phyloP scores from a whole-genome alignment of 139 green algal species.

The Pseudopediastrum boryanum region DNA sequence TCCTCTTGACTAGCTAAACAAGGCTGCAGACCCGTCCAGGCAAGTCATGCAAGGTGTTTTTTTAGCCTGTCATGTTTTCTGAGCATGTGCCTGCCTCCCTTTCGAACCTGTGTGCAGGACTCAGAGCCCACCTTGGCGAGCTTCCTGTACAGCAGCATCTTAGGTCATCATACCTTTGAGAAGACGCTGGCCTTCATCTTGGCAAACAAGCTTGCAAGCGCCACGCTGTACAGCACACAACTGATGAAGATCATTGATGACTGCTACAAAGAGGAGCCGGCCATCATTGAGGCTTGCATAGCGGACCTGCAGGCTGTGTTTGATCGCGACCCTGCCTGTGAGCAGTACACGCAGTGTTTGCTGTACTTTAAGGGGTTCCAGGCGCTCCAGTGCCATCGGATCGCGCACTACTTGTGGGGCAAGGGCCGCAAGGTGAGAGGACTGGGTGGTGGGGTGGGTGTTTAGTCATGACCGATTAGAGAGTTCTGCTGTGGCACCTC shows the following conservation, averaged over 20 bases:
- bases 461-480: background rate
- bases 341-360: constrained; percentile 82
- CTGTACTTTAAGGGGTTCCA: constrained; percentile 97
- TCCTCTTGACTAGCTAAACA: background rate
- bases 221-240: constrained; percentile 89
- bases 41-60: background rate
- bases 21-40: background rate
- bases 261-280: constrained; percentile 41
- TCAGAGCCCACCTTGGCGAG: constrained; percentile 86
- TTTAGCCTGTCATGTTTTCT: background rate
- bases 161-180: constrained; percentile 85
- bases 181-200: constrained; percentile 89
- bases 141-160: constrained; percentile 89
- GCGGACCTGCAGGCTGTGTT: constrained; percentile 77
- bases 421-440: constrained; percentile 63
- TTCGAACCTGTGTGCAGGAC: constrained; percentile 32
- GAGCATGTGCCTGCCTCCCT: background rate
- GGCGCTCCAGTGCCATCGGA: constrained; percentile 86
- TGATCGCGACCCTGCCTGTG: constrained; percentile 90
- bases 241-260: constrained; percentile 65
- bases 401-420: constrained; percentile 84
- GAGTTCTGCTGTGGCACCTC: too few relatives aligned
- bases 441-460: background rate
- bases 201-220: constrained; percentile 91
- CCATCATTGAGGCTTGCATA: constrained; percentile 67